Evolutionary conservation across 306 rosid species (phyloP).

Genomic region (Dalbergia cultrata): DNA sequence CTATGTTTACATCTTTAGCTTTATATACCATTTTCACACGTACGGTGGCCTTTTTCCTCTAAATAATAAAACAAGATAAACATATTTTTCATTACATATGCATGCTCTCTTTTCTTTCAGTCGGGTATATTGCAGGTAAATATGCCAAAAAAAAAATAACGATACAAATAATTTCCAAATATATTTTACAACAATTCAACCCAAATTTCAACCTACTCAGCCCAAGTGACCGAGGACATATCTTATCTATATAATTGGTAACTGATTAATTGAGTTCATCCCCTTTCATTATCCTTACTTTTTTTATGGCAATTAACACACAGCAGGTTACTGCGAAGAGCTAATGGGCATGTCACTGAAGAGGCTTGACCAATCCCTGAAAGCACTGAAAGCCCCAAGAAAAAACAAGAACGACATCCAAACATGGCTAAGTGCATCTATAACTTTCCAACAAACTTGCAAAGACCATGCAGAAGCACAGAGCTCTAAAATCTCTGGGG

Average conservation of each 20-base stretch:
- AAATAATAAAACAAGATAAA: no score
- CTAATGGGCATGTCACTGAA: constrained; percentile 56
- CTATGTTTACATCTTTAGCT: no score
- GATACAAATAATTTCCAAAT: no score
- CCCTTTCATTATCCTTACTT: not conserved
- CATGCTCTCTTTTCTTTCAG: no score
- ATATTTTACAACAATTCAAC: no score
- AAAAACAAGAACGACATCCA: constrained; percentile 59
- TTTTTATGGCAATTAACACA: not conserved
- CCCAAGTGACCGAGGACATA: no score
- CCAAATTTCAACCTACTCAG: no score
- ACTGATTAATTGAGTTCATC: not conserved
- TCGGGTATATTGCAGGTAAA: no score
- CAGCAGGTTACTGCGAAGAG: constrained; percentile 54
- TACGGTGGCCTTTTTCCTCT: no score
- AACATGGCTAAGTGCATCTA: constrained; percentile 67
- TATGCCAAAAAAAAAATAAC: no score
- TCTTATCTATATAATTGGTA: not conserved
- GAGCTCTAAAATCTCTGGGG: not conserved
- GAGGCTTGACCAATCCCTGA: constrained; percentile 51
- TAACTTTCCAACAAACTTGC: constrained; percentile 63
- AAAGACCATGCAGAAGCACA: constrained; percentile 49
- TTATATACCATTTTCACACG: no score
- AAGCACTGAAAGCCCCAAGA: constrained; percentile 45
- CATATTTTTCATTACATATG: no score